Percentiles rank a stretch among this genome's conserved stretches.
Evolutionary conservation across 805 yeast species (phyloP).

Genomic region (Hagleromyces aurorensis): DNA sequence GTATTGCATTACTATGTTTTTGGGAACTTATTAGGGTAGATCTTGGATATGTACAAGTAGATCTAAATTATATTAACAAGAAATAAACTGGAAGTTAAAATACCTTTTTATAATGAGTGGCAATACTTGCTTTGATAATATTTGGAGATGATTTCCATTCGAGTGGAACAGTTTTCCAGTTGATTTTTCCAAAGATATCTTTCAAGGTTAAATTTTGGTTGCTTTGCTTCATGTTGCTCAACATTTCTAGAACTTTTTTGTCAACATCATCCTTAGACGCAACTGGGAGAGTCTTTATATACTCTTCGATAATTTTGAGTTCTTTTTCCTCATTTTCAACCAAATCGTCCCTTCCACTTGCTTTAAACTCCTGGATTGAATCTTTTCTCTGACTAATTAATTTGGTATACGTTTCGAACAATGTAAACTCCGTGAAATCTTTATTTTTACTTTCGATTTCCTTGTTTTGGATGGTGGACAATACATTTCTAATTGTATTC

Average conservation of each 20-base stretch:
- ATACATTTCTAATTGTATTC: slow-evolving; percentile 38
- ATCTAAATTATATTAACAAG: neutral
- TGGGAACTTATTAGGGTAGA: no score
- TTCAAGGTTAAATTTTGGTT: slow-evolving; percentile 24
- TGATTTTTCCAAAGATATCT: slow-evolving; percentile 27
- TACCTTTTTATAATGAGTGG: slow-evolving; percentile 17
- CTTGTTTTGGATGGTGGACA: slow-evolving; percentile 38
- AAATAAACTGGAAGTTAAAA: slow-evolving; percentile 5
- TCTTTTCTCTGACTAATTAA: slow-evolving; percentile 43
- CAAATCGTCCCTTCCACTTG: slow-evolving; percentile 43
- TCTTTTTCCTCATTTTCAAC: slow-evolving; percentile 47
- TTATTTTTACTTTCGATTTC: slow-evolving; percentile 34
- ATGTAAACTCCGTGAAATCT: slow-evolving; percentile 31
- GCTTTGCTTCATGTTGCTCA: slow-evolving; percentile 17
- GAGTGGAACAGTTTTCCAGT: slow-evolving; percentile 29
- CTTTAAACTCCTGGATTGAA: slow-evolving; percentile 40
- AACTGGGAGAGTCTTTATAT: slow-evolving; percentile 38
- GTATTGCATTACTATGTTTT: no score
- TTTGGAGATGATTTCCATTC: slow-evolving; percentile 34
- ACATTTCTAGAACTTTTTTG: slow-evolving; percentile 23
- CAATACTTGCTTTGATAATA: slow-evolving; percentile 29
- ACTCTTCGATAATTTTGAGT: slow-evolving; percentile 34
- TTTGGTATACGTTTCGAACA: slow-evolving; percentile 35
- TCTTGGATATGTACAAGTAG: neutral
- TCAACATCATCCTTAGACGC: slow-evolving; percentile 41